Evolutionary conservation across 2,329 filamentous ascomycete genomes (phyloP).

Genomic region (Chaetomiaceae sp.): DNA sequence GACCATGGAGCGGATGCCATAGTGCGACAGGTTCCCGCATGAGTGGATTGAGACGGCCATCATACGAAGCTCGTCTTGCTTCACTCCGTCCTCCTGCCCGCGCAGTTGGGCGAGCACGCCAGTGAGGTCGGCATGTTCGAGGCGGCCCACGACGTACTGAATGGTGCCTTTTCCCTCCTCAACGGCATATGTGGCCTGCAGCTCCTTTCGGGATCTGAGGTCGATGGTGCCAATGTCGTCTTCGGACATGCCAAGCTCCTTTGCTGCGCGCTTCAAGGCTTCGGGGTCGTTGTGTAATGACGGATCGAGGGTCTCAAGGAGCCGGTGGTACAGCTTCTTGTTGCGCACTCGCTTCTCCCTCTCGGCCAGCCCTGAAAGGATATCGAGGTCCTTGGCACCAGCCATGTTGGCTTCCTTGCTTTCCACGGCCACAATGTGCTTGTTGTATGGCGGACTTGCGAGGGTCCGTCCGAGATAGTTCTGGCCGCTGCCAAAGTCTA

Average conservation of each 20-base stretch:
- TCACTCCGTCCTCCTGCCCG: conserved; percentile 33
- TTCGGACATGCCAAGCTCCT: conserved; percentile 26
- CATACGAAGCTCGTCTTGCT: conserved; percentile 45
- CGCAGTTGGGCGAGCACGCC: conserved; percentile 61
- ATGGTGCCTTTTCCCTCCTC: conserved; percentile 64
- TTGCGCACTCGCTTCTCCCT: conserved; percentile 72
- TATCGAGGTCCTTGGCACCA: conserved; percentile 77
- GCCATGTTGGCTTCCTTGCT: conserved; percentile 80
- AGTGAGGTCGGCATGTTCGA: conserved; percentile 68
- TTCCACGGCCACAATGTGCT: conserved; percentile 86
- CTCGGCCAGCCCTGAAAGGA: conserved; percentile 70
- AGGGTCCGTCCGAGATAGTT: conserved; percentile 90
- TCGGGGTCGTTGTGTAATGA: conserved; percentile 40
- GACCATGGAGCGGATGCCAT: conserved; percentile 79
- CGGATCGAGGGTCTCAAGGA: conserved; percentile 40
- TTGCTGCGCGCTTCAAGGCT: conserved; percentile 33
- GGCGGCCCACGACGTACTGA: conserved; percentile 70
- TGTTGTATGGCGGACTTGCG: conserved; percentile 79
- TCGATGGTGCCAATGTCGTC: conserved; percentile 37
- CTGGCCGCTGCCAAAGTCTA: conserved; percentile 95
- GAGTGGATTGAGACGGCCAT: conserved; percentile 96
- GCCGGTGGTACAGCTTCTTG: conserved; percentile 68
- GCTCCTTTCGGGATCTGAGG: conserved; percentile 46
- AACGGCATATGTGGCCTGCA: conserved; percentile 49
- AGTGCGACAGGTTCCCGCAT: conserved; percentile 95